Base-by-base conservation (phyloP, 495 filamentous ascomycete species). In the Neurospora sp. region DNA sequence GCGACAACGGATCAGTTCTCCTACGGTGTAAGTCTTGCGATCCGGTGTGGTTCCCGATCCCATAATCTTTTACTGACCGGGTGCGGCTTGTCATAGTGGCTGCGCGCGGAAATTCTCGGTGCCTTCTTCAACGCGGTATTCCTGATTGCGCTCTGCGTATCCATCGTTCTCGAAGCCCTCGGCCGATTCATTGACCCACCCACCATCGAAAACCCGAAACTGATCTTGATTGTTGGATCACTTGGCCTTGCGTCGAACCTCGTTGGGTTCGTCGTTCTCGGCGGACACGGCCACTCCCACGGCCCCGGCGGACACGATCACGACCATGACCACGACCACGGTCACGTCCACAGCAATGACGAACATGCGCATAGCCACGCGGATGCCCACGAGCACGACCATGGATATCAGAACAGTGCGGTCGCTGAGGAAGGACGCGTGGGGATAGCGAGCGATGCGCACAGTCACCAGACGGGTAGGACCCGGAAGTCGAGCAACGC, bases 91-190 rank as follows among this genome's bases (percentile, higher is more conserved):
- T 23, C 39, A 2, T 42, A 81, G 78, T 99, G 94, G 93, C 91
- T 98, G 87, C 92, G 96, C 66, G 96, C 96, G n/a, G 96, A 99
- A 86, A 97, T 97, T 20, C 87, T 99, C 9, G 96, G 96, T 79
- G 96, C 96, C 20, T 87, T 97, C 70, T 91, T 98, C 78, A 99
- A 99, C 77, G 96, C 96, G 72, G 95, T 98, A 4, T 99, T 99
- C 83, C 86, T 99, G 62, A 94, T 99, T 77, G 96, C 96, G 0
- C 87, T 99, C 20, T 98, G 96, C 83, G 83, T 98, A 49, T 94
- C 95, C 4, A 99, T 99, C 77, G 93, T 98, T 79, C 87, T 99
- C 72, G 96, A 99, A 80, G 96, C 96, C 12, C 87, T 97, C 42
- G 92, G 94, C 74, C 88, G 96, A 75, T 90, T 98, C 78, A 85